Conservation (phyloP, 805 yeast species). For the Nakazawaea wyomingensis region DNA sequence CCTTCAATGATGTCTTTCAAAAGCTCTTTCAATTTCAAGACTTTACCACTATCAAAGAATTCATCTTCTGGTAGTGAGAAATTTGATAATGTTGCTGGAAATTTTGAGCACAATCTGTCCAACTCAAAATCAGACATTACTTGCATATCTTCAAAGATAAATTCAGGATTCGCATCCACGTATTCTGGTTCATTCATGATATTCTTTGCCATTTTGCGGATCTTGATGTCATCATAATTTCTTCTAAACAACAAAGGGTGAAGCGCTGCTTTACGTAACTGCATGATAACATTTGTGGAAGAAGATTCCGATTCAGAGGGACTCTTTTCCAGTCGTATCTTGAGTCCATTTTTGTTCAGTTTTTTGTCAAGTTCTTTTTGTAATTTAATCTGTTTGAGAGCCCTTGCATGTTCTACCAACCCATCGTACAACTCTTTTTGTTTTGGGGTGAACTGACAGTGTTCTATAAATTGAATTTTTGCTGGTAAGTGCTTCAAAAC, state of each 20-base stretch:
- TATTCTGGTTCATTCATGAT: conserved; percentile 83
- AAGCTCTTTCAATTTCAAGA: conserved; percentile 48
- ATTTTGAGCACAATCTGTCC: conserved; percentile 65
- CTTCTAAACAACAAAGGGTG: conserved; percentile 85
- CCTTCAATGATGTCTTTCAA: conserved; percentile 50
- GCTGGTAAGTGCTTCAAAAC: conserved; percentile 85
- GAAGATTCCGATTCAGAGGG: conserved; percentile 30
- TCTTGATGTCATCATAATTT: conserved; percentile 47
- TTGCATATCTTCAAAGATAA: conserved; percentile 89
- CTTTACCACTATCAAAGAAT: conserved; percentile 69
- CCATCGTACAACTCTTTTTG: conserved; percentile 59
- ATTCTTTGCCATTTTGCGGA: conserved; percentile 65
- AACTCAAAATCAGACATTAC: conserved; percentile 92
- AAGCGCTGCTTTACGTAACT: conserved; percentile 83
- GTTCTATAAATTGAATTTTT: conserved; percentile 58
- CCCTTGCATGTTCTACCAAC: conserved; percentile 44
- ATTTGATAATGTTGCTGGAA: conserved; percentile 56
- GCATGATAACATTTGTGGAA: conserved; percentile 75
- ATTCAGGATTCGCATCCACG: conserved; percentile 65
- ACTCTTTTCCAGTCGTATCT: not conserved
- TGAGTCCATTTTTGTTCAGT: not conserved
- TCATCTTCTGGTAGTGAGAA: conserved; percentile 49
- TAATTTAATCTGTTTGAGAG: conserved; percentile 21
- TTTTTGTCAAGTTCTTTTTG: not conserved
- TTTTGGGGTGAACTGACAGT: conserved; percentile 55